Evolutionary conservation across 139 green algal genomes (phyloP).

Genomic region (Micromonas commoda): DNA sequence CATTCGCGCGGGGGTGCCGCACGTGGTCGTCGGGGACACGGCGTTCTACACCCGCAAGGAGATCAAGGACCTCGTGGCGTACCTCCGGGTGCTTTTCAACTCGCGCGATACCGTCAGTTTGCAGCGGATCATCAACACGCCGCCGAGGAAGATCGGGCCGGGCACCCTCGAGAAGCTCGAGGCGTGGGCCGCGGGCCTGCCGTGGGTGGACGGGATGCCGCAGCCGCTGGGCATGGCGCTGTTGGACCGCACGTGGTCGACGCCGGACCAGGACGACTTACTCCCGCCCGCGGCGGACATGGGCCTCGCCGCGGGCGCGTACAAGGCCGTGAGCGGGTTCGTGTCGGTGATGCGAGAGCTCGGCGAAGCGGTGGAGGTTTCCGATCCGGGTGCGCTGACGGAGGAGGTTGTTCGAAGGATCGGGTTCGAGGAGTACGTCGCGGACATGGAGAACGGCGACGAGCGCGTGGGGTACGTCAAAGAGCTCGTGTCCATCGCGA

Average conservation of each 20-base stretch:
- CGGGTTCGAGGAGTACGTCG: conserved; percentile 34
- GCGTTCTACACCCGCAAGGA: conserved; percentile 17
- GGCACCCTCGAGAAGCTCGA: conserved; percentile 18
- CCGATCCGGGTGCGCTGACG: conserved; percentile 14
- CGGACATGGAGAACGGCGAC: conserved; percentile 20
- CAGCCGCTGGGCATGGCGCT: conserved; percentile 2
- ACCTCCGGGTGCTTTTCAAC: conserved; percentile 14
- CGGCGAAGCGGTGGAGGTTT: background rate
- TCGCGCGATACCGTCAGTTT: background rate
- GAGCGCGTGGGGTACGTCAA: conserved; percentile 20
- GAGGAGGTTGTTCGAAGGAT: background rate
- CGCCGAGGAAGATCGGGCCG: conserved; percentile 32
- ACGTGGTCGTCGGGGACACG: conserved; percentile 15
- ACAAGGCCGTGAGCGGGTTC: conserved; percentile 32
- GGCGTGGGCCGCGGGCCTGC: background rate
- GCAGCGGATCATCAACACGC: conserved; percentile 18
- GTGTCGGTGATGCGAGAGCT: conserved; percentile 6
- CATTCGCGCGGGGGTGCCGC: conserved; percentile 13
- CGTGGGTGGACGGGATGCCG: background rate
- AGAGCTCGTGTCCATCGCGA: conserved; percentile 4
- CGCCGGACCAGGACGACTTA: background rate
- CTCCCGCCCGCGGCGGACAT: conserved; percentile 24
- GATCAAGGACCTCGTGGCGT: conserved; percentile 23
- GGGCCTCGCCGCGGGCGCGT: conserved; percentile 27
- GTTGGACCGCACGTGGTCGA: background rate